Conservation (phyloP, 441 rosid genomes). For the Brassica hybrid region DNA sequence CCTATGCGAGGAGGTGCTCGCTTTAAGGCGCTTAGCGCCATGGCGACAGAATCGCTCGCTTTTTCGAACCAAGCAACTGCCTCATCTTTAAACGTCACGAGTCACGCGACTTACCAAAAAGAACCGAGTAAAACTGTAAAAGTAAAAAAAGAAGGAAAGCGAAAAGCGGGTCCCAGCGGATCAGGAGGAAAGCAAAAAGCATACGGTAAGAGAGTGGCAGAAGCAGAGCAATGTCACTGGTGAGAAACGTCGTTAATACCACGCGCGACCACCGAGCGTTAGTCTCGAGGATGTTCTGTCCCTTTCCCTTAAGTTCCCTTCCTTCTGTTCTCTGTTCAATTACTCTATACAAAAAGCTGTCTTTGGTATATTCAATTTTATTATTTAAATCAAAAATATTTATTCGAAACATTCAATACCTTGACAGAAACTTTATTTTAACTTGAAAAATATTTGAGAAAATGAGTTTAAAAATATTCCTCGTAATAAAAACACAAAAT, state of each 20-base stretch:
- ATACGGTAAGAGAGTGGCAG: constrained; percentile 30
- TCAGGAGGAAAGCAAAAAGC: constrained; percentile 34
- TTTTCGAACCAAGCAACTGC: too few species aligned
- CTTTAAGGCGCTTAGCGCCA: too few species aligned
- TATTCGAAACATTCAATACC: background rate
- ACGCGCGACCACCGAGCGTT: constrained; percentile 40
- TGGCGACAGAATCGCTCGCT: too few species aligned
- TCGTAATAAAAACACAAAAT: background rate
- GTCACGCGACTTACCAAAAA: background rate
- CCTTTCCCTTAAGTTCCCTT: constrained; percentile 19
- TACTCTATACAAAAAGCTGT: background rate
- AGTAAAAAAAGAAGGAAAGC: background rate
- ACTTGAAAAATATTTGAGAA: constrained; percentile 7
- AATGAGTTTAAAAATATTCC: background rate
- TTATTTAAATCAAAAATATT: background rate
- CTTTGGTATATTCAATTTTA: background rate
- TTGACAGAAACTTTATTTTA: background rate
- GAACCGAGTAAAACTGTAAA: background rate
- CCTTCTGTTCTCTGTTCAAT: background rate
- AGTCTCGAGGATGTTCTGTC: constrained; percentile 14
- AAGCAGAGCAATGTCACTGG: constrained; percentile 43
- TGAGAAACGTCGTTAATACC: constrained; percentile 22
- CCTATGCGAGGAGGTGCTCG: too few species aligned
- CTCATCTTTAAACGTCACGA: too few species aligned
- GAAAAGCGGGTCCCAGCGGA: constrained; percentile 19